Base-by-base conservation (phyloP, 257 asterid genomes). In the Nicotiana benthamiana region DNA sequence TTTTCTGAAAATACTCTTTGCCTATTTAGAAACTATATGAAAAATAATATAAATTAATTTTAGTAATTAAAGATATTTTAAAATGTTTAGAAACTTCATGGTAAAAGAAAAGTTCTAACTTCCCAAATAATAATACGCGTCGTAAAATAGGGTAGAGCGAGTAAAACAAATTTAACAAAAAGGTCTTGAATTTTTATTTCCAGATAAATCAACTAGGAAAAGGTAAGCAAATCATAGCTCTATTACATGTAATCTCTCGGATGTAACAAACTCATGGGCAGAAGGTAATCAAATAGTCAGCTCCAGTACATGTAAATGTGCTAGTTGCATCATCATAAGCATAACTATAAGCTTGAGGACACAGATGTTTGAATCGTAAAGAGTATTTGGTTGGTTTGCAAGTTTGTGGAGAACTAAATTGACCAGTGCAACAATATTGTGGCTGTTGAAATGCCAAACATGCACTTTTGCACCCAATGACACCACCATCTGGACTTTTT, bases 331-430 rank as follows among this genome's bases (percentile, higher is more conserved):
- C 94, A 48, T 90, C 94, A 17, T 77, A 90, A 26, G 93, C 92
- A 53, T 91, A 91, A 75, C 93, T 89, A 74, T 91, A 91, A 15
- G 93, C 90, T 51, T 86, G 86, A 5, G 92, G 95, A 18, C 93
- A 91, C 18, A 13, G 43, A 2, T 70, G 18, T 82, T 88, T 89
- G 65, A 91, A 87, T 2, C 84, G 43, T 24, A 40, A 75, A 10
- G 95, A 87, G 59, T 84, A 91, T 6, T 2, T 57, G 0, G 90
- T 83, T 2, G 93, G 90, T 56, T 70, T 59, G 84, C 93, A 91
- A 0, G 80, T 88, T 0, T 27, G 54, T 17, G 94, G 90, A 1
- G 66, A 3, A 5, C 53, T 30, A 10, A 18, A 89, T 2, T 67
- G 75, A n/a, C 91, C 92, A 11, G 82, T 88, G 86, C 93, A 91